Evolutionary conservation across 2,329 filamentous ascomycete genomes (phyloP).

Genomic region (Epichloe bromicola): DNA sequence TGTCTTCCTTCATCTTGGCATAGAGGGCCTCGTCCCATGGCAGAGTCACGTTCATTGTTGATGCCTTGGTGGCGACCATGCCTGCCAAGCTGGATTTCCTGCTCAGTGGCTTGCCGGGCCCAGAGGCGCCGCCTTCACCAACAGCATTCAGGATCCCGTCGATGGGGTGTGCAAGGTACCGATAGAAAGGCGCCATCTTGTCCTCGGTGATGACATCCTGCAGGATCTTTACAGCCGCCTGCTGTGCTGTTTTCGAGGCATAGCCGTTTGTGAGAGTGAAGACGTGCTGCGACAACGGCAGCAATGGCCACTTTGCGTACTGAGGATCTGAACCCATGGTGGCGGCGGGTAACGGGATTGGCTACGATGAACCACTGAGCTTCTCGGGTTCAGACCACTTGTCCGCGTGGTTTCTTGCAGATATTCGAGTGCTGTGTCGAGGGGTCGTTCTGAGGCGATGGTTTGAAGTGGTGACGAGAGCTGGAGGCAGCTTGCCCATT

Average conservation of each 20-base stretch:
- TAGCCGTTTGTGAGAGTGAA: slow-evolving; percentile 77
- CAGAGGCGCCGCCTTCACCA: slow-evolving; percentile 46
- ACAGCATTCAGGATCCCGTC: slow-evolving; percentile 70
- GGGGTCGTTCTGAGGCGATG: slow-evolving; percentile 4
- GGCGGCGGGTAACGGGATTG: slow-evolving; percentile 11
- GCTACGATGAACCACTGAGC: slow-evolving; percentile 12
- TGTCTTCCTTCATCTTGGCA: slow-evolving; percentile 60
- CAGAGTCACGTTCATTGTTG: slow-evolving; percentile 52
- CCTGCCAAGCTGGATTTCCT: slow-evolving; percentile 59
- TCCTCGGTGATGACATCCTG: slow-evolving; percentile 73
- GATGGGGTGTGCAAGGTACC: slow-evolving; percentile 67
- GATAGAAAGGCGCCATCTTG: slow-evolving; percentile 81
- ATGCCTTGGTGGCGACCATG: slow-evolving; percentile 61
- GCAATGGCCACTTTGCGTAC: slow-evolving; percentile 73
- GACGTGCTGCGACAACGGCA: slow-evolving; percentile 72
- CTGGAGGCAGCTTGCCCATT: slow-evolving; percentile 2
- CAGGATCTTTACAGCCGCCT: slow-evolving; percentile 57
- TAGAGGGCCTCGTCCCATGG: slow-evolving; percentile 90
- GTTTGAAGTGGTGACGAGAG: slow-evolving; percentile 3
- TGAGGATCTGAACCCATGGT: slow-evolving; percentile 71
- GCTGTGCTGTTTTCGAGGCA: slow-evolving; percentile 51
- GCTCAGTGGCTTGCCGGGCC: slow-evolving; percentile 43
- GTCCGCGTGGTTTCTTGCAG: neutral
- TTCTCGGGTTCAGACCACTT: neutral
- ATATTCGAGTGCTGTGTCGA: slow-evolving; percentile 6